phyloP scores from a whole-genome alignment of 108 stramenopile genomes.

The Craspedostauros australis region DNA sequence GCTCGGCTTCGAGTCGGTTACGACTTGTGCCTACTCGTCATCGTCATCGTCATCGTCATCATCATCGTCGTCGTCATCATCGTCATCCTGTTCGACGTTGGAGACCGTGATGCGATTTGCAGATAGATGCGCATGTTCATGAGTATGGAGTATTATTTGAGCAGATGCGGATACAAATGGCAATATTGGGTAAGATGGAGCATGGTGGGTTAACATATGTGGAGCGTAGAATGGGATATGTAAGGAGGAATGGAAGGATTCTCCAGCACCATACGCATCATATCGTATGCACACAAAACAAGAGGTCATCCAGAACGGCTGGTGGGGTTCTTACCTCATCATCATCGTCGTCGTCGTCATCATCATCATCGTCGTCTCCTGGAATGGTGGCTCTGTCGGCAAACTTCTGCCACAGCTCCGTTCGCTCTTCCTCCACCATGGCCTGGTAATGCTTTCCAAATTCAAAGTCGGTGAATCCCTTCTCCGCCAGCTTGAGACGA shows the following conservation, averaged over 20 bases:
- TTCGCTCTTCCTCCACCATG: constrained; percentile 10
- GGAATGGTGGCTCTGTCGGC: constrained; percentile 22
- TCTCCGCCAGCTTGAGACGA: constrained; percentile 11
- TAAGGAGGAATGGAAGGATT: too few relatives aligned
- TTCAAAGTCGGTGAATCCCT: constrained; percentile 18
- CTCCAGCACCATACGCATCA: neutral
- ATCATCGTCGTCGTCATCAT: neutral
- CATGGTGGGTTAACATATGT: too few relatives aligned
- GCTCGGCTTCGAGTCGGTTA: too few relatives aligned
- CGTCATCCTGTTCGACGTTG: neutral
- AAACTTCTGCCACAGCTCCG: constrained; percentile 19
- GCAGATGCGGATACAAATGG: too few relatives aligned
- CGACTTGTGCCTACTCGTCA: neutral
- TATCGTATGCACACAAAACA: too few relatives aligned
- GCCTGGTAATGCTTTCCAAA: constrained; percentile 34
- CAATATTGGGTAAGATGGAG: too few relatives aligned
- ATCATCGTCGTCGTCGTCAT: constrained; percentile 26
- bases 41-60: neutral
- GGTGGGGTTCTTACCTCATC: too few relatives aligned
- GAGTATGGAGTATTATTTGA: too few relatives aligned
- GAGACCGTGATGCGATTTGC: too few relatives aligned
- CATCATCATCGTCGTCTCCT: constrained; percentile 35
- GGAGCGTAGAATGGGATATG: too few relatives aligned
- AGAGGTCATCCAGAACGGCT: too few relatives aligned
- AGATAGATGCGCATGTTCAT: too few relatives aligned